Percentiles rank a stretch among this genome's conserved stretches.
These are phyloP conservation scores for Diutina ranongensis DNA, from an alignment of 1,139 yeast genomes.

Conservation along the genomic window DNA sequence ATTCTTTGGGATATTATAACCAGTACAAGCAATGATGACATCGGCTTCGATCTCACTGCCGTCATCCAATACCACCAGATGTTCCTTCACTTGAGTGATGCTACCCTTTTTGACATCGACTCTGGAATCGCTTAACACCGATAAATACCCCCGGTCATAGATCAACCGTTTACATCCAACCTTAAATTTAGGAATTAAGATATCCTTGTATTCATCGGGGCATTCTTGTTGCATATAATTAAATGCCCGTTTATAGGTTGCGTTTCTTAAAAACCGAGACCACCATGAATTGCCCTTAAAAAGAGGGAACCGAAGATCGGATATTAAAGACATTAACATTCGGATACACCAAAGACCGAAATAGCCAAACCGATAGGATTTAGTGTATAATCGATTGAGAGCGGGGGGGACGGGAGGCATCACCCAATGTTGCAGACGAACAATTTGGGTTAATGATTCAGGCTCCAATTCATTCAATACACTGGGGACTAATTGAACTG, in stretches of 20 bases:
- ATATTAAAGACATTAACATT: not conserved
- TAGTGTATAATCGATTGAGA: not conserved
- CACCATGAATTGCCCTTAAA: not conserved
- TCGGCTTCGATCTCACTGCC: conserved; percentile 1
- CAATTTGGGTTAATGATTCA: not conserved
- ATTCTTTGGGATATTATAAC: not conserved
- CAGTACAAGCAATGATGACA: conserved; percentile 4
- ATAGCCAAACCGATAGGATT: not conserved
- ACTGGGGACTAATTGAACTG: not conserved
- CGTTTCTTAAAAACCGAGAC: not conserved
- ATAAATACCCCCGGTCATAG: not conserved
- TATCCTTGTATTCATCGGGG: conserved; percentile 5
- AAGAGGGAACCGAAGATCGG: not conserved
- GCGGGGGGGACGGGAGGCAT: conserved; percentile 3
- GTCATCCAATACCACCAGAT: conserved; percentile 2
- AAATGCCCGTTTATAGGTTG: not conserved
- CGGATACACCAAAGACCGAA: not conserved
- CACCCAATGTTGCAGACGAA: conserved; percentile 4
- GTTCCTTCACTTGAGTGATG: conserved; percentile 1
- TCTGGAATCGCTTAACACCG: not conserved
- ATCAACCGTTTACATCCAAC: conserved; percentile 5
- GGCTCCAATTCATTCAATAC: not conserved
- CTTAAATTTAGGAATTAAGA: conserved; percentile 5
- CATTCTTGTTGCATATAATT: not conserved
- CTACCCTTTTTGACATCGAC: not conserved